phyloP scores from a whole-genome alignment of 1,284 basidiomycete genomes.

The Coriolopsis trogii region DNA sequence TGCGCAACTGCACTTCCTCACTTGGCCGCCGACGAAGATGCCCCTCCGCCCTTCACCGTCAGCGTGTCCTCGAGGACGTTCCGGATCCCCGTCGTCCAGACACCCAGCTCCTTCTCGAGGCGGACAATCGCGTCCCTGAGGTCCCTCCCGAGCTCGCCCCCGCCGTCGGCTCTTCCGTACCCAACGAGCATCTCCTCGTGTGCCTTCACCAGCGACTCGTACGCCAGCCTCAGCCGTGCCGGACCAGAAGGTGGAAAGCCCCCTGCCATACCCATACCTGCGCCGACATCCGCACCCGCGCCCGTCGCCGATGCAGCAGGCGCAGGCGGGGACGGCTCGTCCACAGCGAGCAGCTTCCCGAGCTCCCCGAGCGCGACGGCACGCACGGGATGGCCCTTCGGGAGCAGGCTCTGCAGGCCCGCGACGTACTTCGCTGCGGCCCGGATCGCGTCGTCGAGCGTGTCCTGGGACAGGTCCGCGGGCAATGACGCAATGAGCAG shows the following conservation, averaged over 20 bases:
- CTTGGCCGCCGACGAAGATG: background rate
- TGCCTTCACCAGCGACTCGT: constrained; percentile 65
- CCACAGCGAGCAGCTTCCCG: constrained; percentile 79
- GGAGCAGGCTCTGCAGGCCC: constrained; percentile 59
- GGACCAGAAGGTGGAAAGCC: constrained; percentile 68
- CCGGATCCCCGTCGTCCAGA: constrained; percentile 61
- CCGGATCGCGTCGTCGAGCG: constrained; percentile 66
- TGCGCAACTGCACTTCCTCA: background rate
- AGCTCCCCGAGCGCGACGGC: constrained; percentile 79
- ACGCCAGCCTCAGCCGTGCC: constrained; percentile 61
- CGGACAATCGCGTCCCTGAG: constrained; percentile 57
- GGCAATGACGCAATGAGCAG: constrained; percentile 61
- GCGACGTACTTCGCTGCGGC: constrained; percentile 57
- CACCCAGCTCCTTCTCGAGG: constrained; percentile 68
- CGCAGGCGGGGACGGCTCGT: constrained; percentile 60
- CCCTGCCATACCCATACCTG: constrained; percentile 11
- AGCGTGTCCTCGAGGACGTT: constrained; percentile 47
- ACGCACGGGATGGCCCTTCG: constrained; percentile 77
- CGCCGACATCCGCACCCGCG: too few species aligned
- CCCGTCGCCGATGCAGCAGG: too few species aligned
- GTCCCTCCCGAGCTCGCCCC: constrained; percentile 61
- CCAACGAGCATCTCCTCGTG: constrained; percentile 60
- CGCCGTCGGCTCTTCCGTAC: constrained; percentile 62
- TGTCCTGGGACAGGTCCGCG: constrained; percentile 43
- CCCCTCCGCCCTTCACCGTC: constrained; percentile 5